Conservation (phyloP, 768 basidiomycete species). For the Naematelia encephala region DNA sequence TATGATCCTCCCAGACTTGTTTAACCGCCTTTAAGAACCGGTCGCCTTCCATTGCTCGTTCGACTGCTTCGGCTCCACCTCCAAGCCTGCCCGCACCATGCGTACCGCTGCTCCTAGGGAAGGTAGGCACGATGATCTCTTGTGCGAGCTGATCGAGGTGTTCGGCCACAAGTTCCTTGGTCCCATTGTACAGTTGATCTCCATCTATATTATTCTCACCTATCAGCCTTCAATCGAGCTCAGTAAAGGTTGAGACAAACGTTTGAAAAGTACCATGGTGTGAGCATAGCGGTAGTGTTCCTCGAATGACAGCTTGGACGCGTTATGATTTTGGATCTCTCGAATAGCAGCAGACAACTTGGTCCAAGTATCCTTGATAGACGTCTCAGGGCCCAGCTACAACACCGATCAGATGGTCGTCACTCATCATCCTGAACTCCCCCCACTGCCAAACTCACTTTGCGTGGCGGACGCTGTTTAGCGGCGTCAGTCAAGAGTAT, state of each 20-base stretch:
- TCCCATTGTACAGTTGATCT: constrained; percentile 79
- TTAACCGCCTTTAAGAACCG: constrained; percentile 74
- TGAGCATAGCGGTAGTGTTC: constrained; percentile 93
- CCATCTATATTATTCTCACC: constrained; percentile 55
- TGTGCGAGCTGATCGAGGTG: constrained; percentile 77
- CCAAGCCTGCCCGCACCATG: constrained; percentile 31
- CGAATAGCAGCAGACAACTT: constrained; percentile 78
- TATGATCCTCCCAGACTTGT: constrained; percentile 91
- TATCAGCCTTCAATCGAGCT: background rate
- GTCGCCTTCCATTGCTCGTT: constrained; percentile 79
- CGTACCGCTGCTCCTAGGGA: constrained; percentile 62
- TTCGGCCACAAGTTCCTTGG: constrained; percentile 70
- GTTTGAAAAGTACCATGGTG: constrained; percentile 83
- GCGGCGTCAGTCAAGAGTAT: constrained; percentile 5
- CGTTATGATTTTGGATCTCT: constrained; percentile 93
- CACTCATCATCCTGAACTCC: background rate
- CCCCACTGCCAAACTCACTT: constrained; percentile 15
- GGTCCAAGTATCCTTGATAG: constrained; percentile 79
- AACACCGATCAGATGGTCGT: background rate
- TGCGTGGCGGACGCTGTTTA: constrained; percentile 40
- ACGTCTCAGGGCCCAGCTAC: constrained; percentile 41
- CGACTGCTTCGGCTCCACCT: constrained; percentile 63
- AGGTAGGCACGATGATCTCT: constrained; percentile 72
- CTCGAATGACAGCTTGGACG: constrained; percentile 80
- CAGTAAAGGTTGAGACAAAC: constrained; percentile 22